A percentile compares a stretch with the other conserved stretches of the same genome.
phyloP scores from a whole-genome alignment of 257 asterid genomes.

The Solanum pinnatisectum region DNA sequence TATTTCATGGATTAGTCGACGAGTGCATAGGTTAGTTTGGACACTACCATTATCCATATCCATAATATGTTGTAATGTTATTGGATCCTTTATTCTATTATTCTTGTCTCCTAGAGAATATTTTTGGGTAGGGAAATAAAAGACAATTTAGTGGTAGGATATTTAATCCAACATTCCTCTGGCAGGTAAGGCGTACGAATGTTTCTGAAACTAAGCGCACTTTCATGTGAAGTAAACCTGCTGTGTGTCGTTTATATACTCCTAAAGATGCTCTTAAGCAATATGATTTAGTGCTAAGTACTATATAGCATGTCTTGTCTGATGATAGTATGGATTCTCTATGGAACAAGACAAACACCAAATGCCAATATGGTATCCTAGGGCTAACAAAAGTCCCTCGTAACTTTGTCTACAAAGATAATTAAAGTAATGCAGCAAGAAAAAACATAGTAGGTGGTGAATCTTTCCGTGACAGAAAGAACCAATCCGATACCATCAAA shows the following conservation, averaged over 20 bases:
- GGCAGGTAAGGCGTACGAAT: neutral
- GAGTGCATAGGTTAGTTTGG: neutral
- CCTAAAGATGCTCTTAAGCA: neutral
- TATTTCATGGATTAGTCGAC: neutral
- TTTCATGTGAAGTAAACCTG: neutral
- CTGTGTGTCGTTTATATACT: neutral
- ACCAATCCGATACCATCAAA: neutral
- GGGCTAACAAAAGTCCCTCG: neutral
- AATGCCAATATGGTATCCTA: neutral
- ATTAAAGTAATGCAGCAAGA: neutral
- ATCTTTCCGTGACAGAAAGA: constrained; percentile 6
- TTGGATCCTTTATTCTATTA: neutral
- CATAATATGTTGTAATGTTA: neutral
- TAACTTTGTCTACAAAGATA: neutral
- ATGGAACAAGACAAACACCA: neutral
- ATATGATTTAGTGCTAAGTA: neutral
- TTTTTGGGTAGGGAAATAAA: neutral
- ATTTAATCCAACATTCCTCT: neutral
- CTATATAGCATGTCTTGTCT: neutral
- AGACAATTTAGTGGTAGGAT: neutral
- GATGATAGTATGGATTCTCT: neutral
- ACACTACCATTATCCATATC: neutral
- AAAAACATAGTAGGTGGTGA: neutral
- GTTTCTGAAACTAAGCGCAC: neutral
- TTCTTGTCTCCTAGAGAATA: neutral